Evolutionary conservation across 1,139 yeast genomes (phyloP), one percentile per base, ranked within the genome.

Genomic region (Pichia sp.): DNA sequence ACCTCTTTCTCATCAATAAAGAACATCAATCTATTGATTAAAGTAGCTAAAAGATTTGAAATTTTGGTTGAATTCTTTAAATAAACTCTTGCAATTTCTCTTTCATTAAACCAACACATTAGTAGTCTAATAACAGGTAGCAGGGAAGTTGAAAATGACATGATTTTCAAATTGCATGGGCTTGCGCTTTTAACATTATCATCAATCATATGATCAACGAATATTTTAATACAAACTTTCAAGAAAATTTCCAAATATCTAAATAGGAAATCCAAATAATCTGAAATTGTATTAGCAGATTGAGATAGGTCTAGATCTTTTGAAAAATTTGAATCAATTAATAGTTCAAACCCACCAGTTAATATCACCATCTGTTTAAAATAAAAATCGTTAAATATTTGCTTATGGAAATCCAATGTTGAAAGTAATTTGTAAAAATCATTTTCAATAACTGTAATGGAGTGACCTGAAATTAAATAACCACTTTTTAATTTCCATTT

Each of bases 101-200:
- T 71, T 41, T 73, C 73, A 51, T 71, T 73, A 26, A 80, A 58
- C 83, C 84, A 80, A 52, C 74, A 72, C 30, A 77, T 67, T 36
- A 75, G 56, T n/a, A 81, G 64, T 53, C 88, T 68, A 3, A 76
- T 42, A 5, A 62, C 48, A 15, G 67, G 71, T 29, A 59, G 48
- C 9, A 68, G 50, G 2, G 58, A 44, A 35, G 59, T 52, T 32
- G 62, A 55, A 32, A 59, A 49, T 16, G 53, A 41, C 47, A 50
- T 43, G 38, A 36, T 22, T 45, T 45, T 38, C 35, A 45, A 16
- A 15, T 42, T 45, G 49, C 49, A 23, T 54, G 50, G 13, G 42
- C 42, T 6, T 45, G 22, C 4, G 7, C 40, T 38, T 18, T 20
- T 34, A 3, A 16, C 11, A 18, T 32, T 18, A 12, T 38, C 35